Evolutionary conservation across 129 eudicot genomes (phyloP).

Genomic region (Tagetes patula): DNA sequence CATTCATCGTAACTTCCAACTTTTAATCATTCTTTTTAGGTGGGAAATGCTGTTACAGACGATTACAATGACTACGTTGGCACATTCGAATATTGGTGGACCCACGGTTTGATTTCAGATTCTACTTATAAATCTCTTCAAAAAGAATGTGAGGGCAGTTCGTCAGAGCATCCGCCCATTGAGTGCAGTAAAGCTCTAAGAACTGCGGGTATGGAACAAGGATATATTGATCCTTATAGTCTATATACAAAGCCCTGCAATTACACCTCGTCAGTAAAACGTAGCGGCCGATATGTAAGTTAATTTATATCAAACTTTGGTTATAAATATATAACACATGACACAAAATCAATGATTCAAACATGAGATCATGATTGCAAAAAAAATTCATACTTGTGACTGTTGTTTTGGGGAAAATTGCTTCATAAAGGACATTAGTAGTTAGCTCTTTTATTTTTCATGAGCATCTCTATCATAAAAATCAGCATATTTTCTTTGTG

Average conservation of each 20-base stretch:
- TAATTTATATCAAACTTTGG: conserved; percentile 1
- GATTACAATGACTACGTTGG: conserved; percentile 90
- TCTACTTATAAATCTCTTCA: conserved; percentile 74
- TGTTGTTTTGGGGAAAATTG: too few species aligned
- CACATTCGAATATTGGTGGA: conserved; percentile 99
- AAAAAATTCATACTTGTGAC: not conserved
- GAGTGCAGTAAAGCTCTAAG: conserved; percentile 59
- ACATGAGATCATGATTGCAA: too few species aligned
- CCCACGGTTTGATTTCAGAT: conserved; percentile 92
- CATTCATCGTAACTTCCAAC: not conserved
- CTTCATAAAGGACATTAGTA: too few species aligned
- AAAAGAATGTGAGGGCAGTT: conserved; percentile 51
- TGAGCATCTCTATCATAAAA: too few species aligned
- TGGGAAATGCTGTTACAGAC: conserved; percentile 95
- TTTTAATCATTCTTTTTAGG: conserved; percentile 44
- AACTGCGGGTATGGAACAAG: conserved; percentile 61
- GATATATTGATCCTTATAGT: conserved; percentile 88
- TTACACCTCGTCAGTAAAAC: conserved; percentile 48
- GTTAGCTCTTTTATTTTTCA: too few species aligned
- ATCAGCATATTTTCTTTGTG: too few species aligned
- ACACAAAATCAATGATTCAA: not conserved
- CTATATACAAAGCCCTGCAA: conserved; percentile 78
- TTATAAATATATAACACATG: conserved; percentile 3
- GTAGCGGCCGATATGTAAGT: conserved; percentile 85
- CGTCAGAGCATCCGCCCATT: conserved; percentile 70